Base-by-base conservation (phyloP, 2,329 filamentous ascomycete species). In the Neonectria faginata region DNA sequence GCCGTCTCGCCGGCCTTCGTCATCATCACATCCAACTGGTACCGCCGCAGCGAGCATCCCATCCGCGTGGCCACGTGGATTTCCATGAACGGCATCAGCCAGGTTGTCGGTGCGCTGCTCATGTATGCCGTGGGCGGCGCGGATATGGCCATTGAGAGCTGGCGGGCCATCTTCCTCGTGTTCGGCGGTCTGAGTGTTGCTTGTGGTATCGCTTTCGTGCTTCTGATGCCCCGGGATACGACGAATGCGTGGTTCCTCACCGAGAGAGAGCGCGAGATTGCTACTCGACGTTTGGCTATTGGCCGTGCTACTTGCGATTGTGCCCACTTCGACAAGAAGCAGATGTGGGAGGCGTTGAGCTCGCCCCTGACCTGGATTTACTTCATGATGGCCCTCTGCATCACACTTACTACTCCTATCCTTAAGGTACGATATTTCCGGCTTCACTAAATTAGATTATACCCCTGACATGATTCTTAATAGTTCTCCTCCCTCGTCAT, bases 1-100 rank as follows among this genome's bases (percentile, higher is more conserved):
- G 71, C 73, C 5, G 74, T 78, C 0, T 76, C 74, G 1, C 76
- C 76, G 2, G 75, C 75, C 18, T 78, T 78, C 57, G 68, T 78
- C 33, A 73, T 75, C 47, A 72, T 78, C 47, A 78, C 75, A 2
- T 73, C 70, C 14, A 73, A 73, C 42, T 78, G 73, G 75, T 78
- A 77, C 57, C 70, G 67, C 8, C 67, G 65, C 8, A 64, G 66
- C 20, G 76, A 78, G 51, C 75, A 78, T 29, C 69, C 74, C 8
- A 66, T 74, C 22, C 73, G 77, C 41, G n/a, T n/a, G n/a, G n/a
- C 76, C 0, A 62, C 72, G 0, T 78, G 76, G 76, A 65, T 76
- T 16, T 73, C 70, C 22, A 76, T 77, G 68, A 73, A 73, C 27
- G 74, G 74, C 8, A 44, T 75, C 16, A 69, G 74, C 11, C 75